Conservation (phyloP, 2,329 filamentous ascomycete species). For the Tolypocladium ovalisporum region DNA sequence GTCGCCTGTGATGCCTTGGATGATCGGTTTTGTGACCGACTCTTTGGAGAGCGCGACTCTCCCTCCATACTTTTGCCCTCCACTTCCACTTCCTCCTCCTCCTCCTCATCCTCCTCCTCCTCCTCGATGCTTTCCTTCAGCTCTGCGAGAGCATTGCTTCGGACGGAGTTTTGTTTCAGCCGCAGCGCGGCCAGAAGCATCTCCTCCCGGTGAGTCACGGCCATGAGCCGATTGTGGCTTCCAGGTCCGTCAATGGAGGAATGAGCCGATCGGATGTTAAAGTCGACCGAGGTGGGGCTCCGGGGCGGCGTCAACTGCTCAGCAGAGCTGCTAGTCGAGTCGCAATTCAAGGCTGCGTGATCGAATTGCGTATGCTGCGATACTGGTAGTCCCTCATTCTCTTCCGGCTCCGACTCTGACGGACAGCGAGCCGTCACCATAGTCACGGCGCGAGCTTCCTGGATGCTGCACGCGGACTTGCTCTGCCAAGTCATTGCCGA, state of each 20-base stretch:
- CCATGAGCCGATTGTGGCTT: slow-evolving; percentile 36
- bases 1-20: slow-evolving; percentile 18
- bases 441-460: slow-evolving; percentile 29
- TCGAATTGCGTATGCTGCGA: not conserved
- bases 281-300: slow-evolving; percentile 41
- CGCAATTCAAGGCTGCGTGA: slow-evolving; percentile 1
- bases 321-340: slow-evolving; percentile 14
- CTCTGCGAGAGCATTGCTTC: slow-evolving; percentile 33
- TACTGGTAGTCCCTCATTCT: slow-evolving; percentile 2
- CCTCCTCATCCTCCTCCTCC: not conserved
- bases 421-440: slow-evolving; percentile 20
- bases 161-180: slow-evolving; percentile 45
- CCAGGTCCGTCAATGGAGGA: slow-evolving; percentile 23
- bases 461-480: slow-evolving; percentile 18
- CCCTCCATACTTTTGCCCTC: too few relatives aligned
- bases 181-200: slow-evolving; percentile 46
- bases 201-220: slow-evolving; percentile 47
- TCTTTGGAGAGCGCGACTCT: not conserved
- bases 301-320: slow-evolving; percentile 38
- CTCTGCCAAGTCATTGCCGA: slow-evolving; percentile 21
- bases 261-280: slow-evolving; percentile 28
- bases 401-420: slow-evolving; percentile 12
- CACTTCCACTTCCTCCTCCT: too few relatives aligned
- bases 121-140: slow-evolving; percentile 21
- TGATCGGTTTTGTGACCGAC: slow-evolving; percentile 11